These are phyloP conservation scores for Trifolium repens DNA, from an alignment of 306 rosid species.

Conservation along the genomic window DNA sequence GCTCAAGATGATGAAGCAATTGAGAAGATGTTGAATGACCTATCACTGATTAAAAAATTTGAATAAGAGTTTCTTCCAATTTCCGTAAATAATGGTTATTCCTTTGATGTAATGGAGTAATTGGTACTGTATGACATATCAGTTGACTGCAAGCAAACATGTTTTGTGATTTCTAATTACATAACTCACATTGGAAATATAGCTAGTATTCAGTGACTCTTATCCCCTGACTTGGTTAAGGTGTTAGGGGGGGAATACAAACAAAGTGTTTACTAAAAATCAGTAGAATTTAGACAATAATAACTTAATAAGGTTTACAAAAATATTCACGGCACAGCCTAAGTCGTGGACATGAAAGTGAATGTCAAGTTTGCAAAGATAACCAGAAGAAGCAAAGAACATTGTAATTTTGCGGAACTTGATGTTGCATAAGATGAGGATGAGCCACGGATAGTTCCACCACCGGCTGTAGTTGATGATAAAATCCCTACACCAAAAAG, in stretches of 20 bases:
- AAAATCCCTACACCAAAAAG: slow-evolving; percentile 39
- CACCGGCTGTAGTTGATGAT: slow-evolving; percentile 34
- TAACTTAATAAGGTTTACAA: slow-evolving; percentile 19
- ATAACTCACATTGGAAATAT: background rate
- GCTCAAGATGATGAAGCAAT: slow-evolving; percentile 91
- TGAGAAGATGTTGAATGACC: slow-evolving; percentile 88
- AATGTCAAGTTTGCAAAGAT: slow-evolving; percentile 39
- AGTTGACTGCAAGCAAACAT: background rate
- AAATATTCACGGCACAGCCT: slow-evolving; percentile 9
- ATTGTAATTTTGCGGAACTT: slow-evolving; percentile 40
- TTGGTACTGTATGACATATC: background rate
- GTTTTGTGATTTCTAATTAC: background rate
- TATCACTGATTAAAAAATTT: slow-evolving; percentile 85
- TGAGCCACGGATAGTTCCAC: slow-evolving; percentile 40
- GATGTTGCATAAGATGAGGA: slow-evolving; percentile 40
- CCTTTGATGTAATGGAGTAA: background rate
- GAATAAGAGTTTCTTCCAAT: slow-evolving; percentile 48
- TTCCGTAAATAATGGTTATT: background rate
- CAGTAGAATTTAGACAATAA: slow-evolving; percentile 14
- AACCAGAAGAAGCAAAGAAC: slow-evolving; percentile 43
- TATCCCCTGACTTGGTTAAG: background rate
- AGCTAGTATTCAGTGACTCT: background rate
- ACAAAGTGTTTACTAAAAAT: background rate
- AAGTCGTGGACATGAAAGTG: slow-evolving; percentile 26
- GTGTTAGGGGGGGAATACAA: background rate